Evolutionary conservation across 2,329 filamentous ascomycete species (phyloP).

Genomic region (Aspergillus novofumigatus): DNA sequence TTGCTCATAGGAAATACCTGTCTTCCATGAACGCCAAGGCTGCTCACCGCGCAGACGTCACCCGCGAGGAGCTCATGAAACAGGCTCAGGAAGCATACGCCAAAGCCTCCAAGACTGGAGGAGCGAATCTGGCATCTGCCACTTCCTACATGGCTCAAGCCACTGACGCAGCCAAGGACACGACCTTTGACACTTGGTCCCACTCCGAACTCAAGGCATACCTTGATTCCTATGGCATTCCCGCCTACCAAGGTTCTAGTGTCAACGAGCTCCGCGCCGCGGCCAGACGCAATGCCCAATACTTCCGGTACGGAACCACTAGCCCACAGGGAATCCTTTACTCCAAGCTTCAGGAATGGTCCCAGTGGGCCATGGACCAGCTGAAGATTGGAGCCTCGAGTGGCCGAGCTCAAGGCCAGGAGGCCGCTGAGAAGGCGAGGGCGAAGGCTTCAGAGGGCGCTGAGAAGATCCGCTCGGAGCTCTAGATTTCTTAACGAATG

Average conservation of each 20-base stretch:
- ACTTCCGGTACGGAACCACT: slow-evolving; percentile 71
- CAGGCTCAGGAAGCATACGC: slow-evolving; percentile 47
- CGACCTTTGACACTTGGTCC: slow-evolving; percentile 69
- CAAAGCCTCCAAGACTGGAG: slow-evolving; percentile 46
- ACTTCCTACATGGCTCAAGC: slow-evolving; percentile 66
- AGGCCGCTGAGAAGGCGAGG: slow-evolving; percentile 42
- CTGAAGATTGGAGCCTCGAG: slow-evolving; percentile 46
- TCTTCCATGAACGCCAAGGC: slow-evolving; percentile 49
- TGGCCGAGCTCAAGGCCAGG: slow-evolving; percentile 46
- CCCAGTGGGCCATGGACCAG: slow-evolving; percentile 48
- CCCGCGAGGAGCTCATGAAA: slow-evolving; percentile 68
- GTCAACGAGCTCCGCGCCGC: slow-evolving; percentile 66
- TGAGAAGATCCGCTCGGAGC: slow-evolving; percentile 27
- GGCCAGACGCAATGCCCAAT: slow-evolving; percentile 69
- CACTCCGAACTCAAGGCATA: slow-evolving; percentile 70
- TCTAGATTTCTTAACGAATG: slow-evolving; percentile 18
- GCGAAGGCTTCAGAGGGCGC: slow-evolving; percentile 51
- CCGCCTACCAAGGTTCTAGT: slow-evolving; percentile 63
- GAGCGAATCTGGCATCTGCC: slow-evolving; percentile 55
- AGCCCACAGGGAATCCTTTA: slow-evolving; percentile 62
- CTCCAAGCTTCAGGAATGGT: slow-evolving; percentile 53
- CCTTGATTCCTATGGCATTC: slow-evolving; percentile 72
- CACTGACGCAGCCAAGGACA: slow-evolving; percentile 62
- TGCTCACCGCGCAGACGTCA: slow-evolving; percentile 59
- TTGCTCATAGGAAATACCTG: slow-evolving; percentile 43